These are phyloP conservation scores for Pichia sp. DNA, from an alignment of 1,139 yeast species.

Conservation along the genomic window DNA sequence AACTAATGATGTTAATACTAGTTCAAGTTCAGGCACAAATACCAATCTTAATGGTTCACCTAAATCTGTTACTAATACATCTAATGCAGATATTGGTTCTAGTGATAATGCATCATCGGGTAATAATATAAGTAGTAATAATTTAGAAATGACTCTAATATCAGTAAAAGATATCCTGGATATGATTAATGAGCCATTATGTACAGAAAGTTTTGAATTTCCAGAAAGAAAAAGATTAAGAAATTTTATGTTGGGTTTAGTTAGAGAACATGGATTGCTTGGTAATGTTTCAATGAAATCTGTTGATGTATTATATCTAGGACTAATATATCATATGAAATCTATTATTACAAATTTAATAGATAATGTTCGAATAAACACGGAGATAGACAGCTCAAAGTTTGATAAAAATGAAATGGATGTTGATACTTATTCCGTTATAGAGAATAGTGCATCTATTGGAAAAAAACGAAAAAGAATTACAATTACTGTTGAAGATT, in stretches of 20 bases:
- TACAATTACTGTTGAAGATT: slow-evolving; percentile 57
- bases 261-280: slow-evolving; percentile 87
- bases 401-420: no score
- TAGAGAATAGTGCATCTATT: background rate
- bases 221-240: slow-evolving; percentile 75
- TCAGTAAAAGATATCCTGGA: slow-evolving; percentile 94
- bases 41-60: background rate
- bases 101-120: background rate
- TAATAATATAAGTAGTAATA: slow-evolving; percentile 1
- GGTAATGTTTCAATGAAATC: slow-evolving; percentile 71
- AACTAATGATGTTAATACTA: no score
- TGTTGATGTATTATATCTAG: slow-evolving; percentile 69
- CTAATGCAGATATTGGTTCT: background rate
- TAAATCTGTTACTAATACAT: background rate
- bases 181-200: slow-evolving; percentile 80
- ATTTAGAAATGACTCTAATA: slow-evolving; percentile 48
- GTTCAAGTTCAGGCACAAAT: no score
- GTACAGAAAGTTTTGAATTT: slow-evolving; percentile 71
- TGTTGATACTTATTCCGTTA: no score
- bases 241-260: slow-evolving; percentile 70
- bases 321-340: slow-evolving; percentile 74
- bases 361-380: slow-evolving; percentile 55
- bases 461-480: slow-evolving; percentile 22
- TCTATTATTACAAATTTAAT: slow-evolving; percentile 69
- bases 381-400: no score